Evolutionary conservation across 768 basidiomycete species (phyloP).

Genomic region (Lentinula boryana): DNA sequence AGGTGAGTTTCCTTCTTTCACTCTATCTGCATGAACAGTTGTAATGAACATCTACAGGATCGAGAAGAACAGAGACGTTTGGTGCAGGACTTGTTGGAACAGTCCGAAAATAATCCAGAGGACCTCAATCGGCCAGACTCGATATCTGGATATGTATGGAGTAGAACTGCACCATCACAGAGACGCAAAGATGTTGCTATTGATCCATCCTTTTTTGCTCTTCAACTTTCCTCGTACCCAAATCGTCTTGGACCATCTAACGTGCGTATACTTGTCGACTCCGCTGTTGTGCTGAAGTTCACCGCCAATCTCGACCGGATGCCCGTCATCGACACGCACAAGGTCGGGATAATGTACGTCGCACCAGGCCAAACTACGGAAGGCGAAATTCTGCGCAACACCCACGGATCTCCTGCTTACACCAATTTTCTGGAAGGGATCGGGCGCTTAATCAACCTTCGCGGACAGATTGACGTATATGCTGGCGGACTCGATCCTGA

Average conservation of each 20-base stretch:
- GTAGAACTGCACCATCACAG: constrained; percentile 79
- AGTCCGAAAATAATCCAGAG: constrained; percentile 10
- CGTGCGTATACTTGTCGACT: constrained; percentile 43
- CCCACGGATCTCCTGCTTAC: constrained; percentile 91
- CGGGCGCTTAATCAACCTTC: constrained; percentile 80
- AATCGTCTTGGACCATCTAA: constrained; percentile 33
- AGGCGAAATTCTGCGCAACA: constrained; percentile 80
- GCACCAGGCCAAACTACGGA: constrained; percentile 87
- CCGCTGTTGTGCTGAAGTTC: constrained; percentile 49
- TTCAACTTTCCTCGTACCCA: constrained; percentile 75
- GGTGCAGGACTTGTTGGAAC: constrained; percentile 19
- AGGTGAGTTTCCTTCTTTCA: constrained; percentile 1
- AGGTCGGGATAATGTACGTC: constrained; percentile 94
- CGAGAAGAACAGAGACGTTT: constrained; percentile 10
- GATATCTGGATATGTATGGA: constrained; percentile 87
- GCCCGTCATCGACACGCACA: constrained; percentile 96
- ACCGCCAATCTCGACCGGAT: constrained; percentile 71
- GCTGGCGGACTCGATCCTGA: constrained; percentile 88
- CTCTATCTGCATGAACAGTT: background rate
- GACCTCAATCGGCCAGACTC: constrained; percentile 50
- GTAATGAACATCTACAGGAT: background rate
- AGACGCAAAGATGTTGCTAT: constrained; percentile 79
- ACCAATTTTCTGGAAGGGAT: constrained; percentile 89
- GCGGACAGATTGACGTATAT: constrained; percentile 89
- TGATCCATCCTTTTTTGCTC: constrained; percentile 78